Conservation (phyloP, 371 early-diverging fungal genomes). For the Basidiobolus meristosporus region DNA sequence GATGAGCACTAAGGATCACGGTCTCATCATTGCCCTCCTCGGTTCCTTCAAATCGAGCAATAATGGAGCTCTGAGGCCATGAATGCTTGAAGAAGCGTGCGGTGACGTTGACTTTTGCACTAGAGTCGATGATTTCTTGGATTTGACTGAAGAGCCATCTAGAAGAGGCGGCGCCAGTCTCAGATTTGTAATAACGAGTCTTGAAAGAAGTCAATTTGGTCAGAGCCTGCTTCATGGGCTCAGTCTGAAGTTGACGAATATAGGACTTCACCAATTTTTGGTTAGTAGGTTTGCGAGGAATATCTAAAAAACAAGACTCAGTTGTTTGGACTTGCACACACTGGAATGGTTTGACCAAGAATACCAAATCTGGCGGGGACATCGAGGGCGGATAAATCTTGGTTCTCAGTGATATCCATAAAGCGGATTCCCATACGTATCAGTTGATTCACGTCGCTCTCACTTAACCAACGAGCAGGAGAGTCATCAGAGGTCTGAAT, state of each 20-base stretch:
- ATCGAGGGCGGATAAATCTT: conserved; percentile 3
- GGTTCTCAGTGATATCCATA: conserved; percentile 77
- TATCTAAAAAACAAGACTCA: no score
- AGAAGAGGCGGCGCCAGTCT: conserved; percentile 41
- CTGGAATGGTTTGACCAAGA: no score
- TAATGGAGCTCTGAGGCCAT: conserved; percentile 35
- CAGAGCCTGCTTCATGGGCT: conserved; percentile 37
- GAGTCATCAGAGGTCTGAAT: conserved; percentile 16
- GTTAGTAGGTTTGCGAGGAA: conserved; percentile 17
- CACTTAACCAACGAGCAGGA: conserved; percentile 38
- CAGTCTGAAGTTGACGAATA: conserved; percentile 28
- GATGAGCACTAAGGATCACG: conserved; percentile 78
- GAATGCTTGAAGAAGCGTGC: conserved; percentile 53
- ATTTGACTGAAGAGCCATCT: conserved; percentile 56
- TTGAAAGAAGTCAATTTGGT: conserved; percentile 56
- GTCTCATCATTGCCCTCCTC: conserved; percentile 27
- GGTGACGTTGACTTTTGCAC: conserved; percentile 27
- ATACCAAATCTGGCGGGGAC: neutral
- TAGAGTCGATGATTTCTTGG: conserved; percentile 17
- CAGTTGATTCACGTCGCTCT: conserved; percentile 38
- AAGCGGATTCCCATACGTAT: conserved; percentile 39
- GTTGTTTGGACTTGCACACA: no score
- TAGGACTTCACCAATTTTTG: conserved; percentile 31
- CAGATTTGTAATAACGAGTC: conserved; percentile 77
- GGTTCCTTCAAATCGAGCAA: conserved; percentile 48